A percentile compares a stretch with the other conserved stretches of the same genome.
Evolutionary conservation across 129 eudicot species (phyloP).

Genomic region (Helichrysum umbraculigerum): DNA sequence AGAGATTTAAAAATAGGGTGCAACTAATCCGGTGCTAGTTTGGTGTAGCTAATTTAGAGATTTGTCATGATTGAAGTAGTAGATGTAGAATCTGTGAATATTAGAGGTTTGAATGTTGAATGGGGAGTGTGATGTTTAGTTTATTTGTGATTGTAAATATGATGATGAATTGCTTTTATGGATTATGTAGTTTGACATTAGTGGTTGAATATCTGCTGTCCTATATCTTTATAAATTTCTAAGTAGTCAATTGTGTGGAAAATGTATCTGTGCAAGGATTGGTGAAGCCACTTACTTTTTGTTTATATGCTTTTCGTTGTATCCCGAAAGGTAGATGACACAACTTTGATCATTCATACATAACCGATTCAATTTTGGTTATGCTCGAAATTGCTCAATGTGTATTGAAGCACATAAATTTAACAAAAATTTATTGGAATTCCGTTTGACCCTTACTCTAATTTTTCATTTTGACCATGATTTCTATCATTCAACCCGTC

Average conservation of each 20-base stretch:
- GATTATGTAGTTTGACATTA: slow-evolving; percentile 24
- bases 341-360: too few relatives aligned
- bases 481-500: too few relatives aligned
- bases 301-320: too few relatives aligned
- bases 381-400: too few relatives aligned
- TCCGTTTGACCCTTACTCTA: too few relatives aligned
- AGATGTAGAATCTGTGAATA: slow-evolving; percentile 27
- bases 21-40: slow-evolving; percentile 24
- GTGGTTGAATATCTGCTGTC: slow-evolving; percentile 3
- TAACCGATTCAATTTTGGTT: too few relatives aligned
- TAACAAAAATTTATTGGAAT: too few relatives aligned
- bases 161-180: slow-evolving; percentile 29
- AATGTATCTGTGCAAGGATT: too few relatives aligned
- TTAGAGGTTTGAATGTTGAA: slow-evolving; percentile 36
- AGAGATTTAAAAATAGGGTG: slow-evolving; percentile 13
- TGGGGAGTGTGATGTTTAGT: slow-evolving; percentile 26
- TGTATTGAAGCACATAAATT: too few relatives aligned
- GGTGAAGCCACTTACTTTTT: too few relatives aligned
- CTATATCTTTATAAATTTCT: not conserved
- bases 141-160: slow-evolving; percentile 36
- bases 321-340: too few relatives aligned
- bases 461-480: too few relatives aligned
- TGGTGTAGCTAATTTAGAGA: not conserved
- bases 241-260: not conserved
- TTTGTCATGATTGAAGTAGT: slow-evolving; percentile 21